Base-by-base conservation (phyloP, 2,329 filamentous ascomycete species). In the Cordyceps fumosorosea region DNA sequence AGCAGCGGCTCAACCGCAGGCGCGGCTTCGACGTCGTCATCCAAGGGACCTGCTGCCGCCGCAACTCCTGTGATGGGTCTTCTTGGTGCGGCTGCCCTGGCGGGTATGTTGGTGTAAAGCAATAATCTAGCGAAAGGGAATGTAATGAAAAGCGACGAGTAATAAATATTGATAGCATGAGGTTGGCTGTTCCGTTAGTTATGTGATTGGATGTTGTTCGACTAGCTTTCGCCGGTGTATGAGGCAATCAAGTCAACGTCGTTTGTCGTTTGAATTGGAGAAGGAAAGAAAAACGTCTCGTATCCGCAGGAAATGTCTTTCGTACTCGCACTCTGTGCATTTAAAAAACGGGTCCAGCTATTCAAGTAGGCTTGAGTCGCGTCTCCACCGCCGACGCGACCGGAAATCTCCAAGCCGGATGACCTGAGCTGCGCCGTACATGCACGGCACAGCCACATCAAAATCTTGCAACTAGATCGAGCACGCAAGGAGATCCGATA, bases 1-100 rank as follows among this genome's bases (percentile, higher is more conserved):
- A 51, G 32, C 22, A 56, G 42, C n/a, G 51, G 44, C 11, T 60
- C 57, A 20, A 55, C 59, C 2, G 59, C 59, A 16, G 59, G 51
- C 24, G 54, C 60, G 11, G 60, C 54, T 26, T 56, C 45, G 11
- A 57, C 60, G 4, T 52, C 52, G 1, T 47, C 54, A 12, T 62
- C 60, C 29, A 57, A 62, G 20, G 60, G 60, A 14, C 47, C 54
- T 44, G 60, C 60, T 26, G 53, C 60, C 11, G 60, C 47, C 5
- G 54, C 60, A 10, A 62, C 60, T 12, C 60, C 60, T 7, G 53
- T 53, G 12, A 57, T 62, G 24, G 54, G 60, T 6, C 34, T 62
- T n/a, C 40, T 62, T 12, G 60, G 60, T 20, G 60, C 53, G 18
- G 60, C 54, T 53, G 60, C 54, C 20, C 45, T 62, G 20, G 59